phyloP scores from a whole-genome alignment of 73 alveolate species.

The Paramecium octaurelia region DNA sequence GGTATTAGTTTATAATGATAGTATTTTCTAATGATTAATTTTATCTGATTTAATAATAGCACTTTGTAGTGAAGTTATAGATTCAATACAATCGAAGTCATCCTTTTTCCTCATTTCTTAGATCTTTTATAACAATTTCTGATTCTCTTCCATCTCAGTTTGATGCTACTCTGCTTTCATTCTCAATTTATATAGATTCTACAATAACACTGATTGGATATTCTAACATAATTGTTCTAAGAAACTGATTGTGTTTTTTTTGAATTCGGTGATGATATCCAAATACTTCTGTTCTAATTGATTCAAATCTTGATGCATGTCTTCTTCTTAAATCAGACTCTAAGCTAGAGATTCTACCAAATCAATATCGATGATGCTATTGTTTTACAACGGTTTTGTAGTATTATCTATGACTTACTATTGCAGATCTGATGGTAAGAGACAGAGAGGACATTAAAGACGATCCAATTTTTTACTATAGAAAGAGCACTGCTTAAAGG shows the following conservation, averaged over 20 bases:
- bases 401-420: conserved; percentile 21
- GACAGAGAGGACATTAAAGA: conserved; percentile 8
- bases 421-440: neutral
- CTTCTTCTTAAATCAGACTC: neutral
- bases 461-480: neutral
- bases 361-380: conserved; percentile 37
- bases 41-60: neutral
- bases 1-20: neutral
- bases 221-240: neutral
- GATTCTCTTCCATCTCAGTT: neutral
- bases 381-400: conserved; percentile 3
- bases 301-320: neutral
- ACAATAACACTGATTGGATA: neutral
- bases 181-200: neutral
- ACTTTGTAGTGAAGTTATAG: neutral
- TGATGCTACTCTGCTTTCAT: neutral
- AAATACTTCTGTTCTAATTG: neutral
- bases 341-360: conserved; percentile 5
- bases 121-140: neutral
- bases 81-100: neutral
- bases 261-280: neutral
- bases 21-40: neutral
- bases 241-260: neutral
- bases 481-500: conserved; percentile 29
- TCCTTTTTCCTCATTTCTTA: neutral